Conservation (phyloP, 208 protist genomes). For the Leptomonas pyrrhocoris region DNA sequence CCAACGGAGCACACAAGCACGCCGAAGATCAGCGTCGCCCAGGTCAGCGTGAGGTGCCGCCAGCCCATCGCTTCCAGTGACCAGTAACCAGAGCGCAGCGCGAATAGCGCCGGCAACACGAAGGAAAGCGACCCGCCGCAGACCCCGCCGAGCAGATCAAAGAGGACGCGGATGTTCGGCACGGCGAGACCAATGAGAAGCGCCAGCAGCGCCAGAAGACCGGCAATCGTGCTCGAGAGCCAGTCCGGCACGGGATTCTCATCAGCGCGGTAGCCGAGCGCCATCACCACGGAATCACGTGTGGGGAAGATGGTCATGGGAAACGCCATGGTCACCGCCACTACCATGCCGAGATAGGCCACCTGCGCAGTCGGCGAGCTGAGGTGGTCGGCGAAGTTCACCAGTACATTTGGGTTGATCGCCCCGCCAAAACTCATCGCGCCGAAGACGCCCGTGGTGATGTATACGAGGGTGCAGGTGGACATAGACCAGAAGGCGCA, state of each 20-base stretch:
- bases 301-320: conserved; percentile 86
- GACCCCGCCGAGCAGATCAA: conserved; percentile 77
- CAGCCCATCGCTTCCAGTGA: conserved; percentile 39
- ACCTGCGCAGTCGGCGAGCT: conserved; percentile 52
- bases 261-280: conserved; percentile 61
- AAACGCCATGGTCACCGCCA: conserved; percentile 84
- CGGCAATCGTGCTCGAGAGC: conserved; percentile 51
- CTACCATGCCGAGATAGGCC: conserved; percentile 69
- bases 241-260: conserved; percentile 31
- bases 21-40: conserved; percentile 52
- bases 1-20: conserved; percentile 54
- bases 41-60: conserved; percentile 42
- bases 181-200: conserved; percentile 67
- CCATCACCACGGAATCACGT: conserved; percentile 69
- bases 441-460: conserved; percentile 67
- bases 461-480: conserved; percentile 69
- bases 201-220: conserved; percentile 59
- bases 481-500: conserved; percentile 64
- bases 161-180: conserved; percentile 78
- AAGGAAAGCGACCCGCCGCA: conserved; percentile 77
- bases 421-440: conserved; percentile 62
- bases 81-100: conserved; percentile 59
- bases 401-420: conserved; percentile 75
- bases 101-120: conserved; percentile 77
- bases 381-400: conserved; percentile 65